Percentiles rank a stretch among this genome's conserved stretches.
Evolutionary conservation across 2,329 filamentous ascomycete genomes (phyloP).

Genomic region (Lachnellula subtilissima): DNA sequence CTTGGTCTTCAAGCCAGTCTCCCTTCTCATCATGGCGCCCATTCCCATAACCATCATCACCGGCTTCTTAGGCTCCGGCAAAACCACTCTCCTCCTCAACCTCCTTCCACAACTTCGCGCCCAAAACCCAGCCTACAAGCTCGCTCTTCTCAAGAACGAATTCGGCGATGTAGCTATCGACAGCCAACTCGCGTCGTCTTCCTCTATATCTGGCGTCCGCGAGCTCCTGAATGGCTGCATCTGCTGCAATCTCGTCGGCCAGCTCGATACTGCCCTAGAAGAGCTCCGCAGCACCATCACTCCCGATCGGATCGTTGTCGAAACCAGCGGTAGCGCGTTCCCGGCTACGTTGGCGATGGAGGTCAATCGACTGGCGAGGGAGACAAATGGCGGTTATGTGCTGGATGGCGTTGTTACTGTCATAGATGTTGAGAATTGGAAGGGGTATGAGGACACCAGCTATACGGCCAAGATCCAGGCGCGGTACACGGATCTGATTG

Average conservation of each 20-base stretch:
- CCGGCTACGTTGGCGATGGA: conserved; percentile 68
- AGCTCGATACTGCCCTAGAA: conserved; percentile 73
- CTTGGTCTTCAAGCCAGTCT: too few relatives aligned
- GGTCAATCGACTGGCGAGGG: conserved; percentile 56
- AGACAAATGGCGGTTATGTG: conserved; percentile 51
- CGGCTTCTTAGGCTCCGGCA: conserved; percentile 92
- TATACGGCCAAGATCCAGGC: conserved; percentile 70
- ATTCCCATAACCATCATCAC: conserved; percentile 94
- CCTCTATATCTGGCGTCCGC: conserved; percentile 80
- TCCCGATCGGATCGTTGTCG: conserved; percentile 87
- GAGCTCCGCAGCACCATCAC: conserved; percentile 56
- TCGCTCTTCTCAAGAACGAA: conserved; percentile 96
- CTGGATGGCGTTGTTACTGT: conserved; percentile 68
- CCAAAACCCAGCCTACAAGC: conserved; percentile 69
- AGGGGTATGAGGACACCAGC: conserved; percentile 66
- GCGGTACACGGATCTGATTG: conserved; percentile 65
- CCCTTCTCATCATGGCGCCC: conserved; percentile 48
- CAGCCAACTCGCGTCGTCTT: conserved; percentile 79
- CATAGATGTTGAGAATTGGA: conserved; percentile 73
- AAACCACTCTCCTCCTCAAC: conserved; percentile 93
- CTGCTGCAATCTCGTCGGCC: conserved; percentile 96
- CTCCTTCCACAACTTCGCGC: conserved; percentile 83
- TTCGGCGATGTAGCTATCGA: conserved; percentile 94
- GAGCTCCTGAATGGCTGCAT: conserved; percentile 97
- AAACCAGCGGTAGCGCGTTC: conserved; percentile 68